These are phyloP conservation scores for Cenchrus fungigraminus DNA, from an alignment of 176 grass and related monocot genomes.

Conservation along the genomic window DNA sequence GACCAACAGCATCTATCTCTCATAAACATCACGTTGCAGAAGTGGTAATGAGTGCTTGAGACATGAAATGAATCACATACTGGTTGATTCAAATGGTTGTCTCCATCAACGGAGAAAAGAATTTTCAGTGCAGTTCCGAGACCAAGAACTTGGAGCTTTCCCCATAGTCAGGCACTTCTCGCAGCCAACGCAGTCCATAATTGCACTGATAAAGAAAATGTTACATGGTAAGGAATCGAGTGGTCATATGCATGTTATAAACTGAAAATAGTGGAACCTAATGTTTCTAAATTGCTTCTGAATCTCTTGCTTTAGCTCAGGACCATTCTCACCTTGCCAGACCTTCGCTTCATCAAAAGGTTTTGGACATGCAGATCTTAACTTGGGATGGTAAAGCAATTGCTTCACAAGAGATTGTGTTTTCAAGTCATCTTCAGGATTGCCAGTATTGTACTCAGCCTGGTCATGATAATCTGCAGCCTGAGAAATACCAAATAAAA, in stretches of 20 bases:
- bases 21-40: neutral
- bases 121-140: conserved; percentile 97
- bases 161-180: conserved; percentile 97
- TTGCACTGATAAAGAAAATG: conserved; percentile 55
- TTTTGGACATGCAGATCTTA: conserved; percentile 73
- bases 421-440: conserved; percentile 78
- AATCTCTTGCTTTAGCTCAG: conserved; percentile 78
- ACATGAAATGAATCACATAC: conserved; percentile 45
- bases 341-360: conserved; percentile 93
- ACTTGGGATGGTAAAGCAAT: conserved; percentile 71
- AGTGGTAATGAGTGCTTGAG: neutral
- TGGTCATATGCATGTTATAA: neutral
- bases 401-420: conserved; percentile 85
- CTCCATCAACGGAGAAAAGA: conserved; percentile 73
- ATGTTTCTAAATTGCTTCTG: conserved; percentile 97
- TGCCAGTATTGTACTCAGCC: conserved; percentile 88
- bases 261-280: conserved; percentile 49
- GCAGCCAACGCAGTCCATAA: conserved; percentile 95
- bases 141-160: conserved; percentile 97
- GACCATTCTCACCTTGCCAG: conserved; percentile 91
- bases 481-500: conserved; percentile 63
- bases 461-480: conserved; percentile 92
- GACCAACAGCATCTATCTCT: neutral
- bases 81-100: conserved; percentile 59
- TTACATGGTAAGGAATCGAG: conserved; percentile 1